Conservation (phyloP, 2,329 filamentous ascomycete genomes). For the Fusarium concolor region DNA sequence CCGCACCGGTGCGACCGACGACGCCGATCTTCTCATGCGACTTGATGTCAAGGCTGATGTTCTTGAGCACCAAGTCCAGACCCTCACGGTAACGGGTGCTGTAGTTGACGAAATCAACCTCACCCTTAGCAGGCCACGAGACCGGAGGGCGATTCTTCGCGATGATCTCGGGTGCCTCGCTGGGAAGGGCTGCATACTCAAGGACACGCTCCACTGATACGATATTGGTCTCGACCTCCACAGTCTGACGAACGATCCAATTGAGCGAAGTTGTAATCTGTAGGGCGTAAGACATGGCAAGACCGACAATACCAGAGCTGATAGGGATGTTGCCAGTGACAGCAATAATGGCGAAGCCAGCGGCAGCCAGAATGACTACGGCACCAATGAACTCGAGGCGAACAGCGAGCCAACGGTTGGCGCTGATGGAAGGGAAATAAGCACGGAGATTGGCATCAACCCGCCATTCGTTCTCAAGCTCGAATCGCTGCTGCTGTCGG, state of each 20-base stretch:
- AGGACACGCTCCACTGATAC: slow-evolving; percentile 97
- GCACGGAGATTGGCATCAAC: slow-evolving; percentile 94
- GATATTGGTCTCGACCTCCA: slow-evolving; percentile 99
- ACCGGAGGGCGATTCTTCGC: slow-evolving; percentile 86
- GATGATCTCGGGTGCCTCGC: slow-evolving; percentile 94
- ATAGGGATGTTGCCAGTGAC: slow-evolving; percentile 75
- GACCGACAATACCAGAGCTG: slow-evolving; percentile 81
- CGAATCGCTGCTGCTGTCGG: slow-evolving; percentile 86
- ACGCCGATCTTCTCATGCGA: slow-evolving; percentile 98
- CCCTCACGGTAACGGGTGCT: slow-evolving; percentile 92
- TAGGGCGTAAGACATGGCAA: slow-evolving; percentile 96
- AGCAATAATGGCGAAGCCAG: slow-evolving; percentile 83
- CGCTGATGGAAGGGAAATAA: slow-evolving; percentile 95
- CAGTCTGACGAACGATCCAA: slow-evolving; percentile 98
- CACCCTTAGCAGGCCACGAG: slow-evolving; percentile 90
- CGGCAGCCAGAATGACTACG: slow-evolving; percentile 89
- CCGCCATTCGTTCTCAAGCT: slow-evolving; percentile 95
- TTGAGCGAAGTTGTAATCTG: slow-evolving; percentile 98
- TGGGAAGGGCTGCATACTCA: slow-evolving; percentile 91
- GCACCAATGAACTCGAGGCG: slow-evolving; percentile 96
- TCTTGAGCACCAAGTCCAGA: slow-evolving; percentile 91
- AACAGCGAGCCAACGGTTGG: slow-evolving; percentile 93
- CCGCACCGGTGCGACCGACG: slow-evolving; percentile 93
- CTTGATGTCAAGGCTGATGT: slow-evolving; percentile 92
- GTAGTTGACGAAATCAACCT: slow-evolving; percentile 91